Percentiles rank a stretch among this genome's conserved stretches.
Conservation (phyloP, 768 basidiomycete species). For the Cyclocybe aegerita region DNA sequence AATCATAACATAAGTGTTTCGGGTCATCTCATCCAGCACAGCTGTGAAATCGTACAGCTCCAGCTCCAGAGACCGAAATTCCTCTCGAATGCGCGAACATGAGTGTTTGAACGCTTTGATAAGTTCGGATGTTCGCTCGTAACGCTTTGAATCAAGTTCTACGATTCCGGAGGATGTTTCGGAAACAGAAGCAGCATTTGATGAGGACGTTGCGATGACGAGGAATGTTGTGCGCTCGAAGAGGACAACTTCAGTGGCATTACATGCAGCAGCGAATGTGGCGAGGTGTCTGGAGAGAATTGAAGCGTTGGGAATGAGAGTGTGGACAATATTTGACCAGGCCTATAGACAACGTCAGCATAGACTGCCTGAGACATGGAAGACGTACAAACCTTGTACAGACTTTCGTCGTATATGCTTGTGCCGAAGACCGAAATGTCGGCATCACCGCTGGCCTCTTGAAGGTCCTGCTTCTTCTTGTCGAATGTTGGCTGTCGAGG, state of each 20-base stretch:
- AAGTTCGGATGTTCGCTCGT: constrained; percentile 87
- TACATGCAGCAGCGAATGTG: constrained; percentile 83
- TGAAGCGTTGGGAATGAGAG: constrained; percentile 92
- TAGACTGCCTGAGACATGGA: constrained; percentile 7
- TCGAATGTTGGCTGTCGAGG: constrained; percentile 60
- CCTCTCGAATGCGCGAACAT: constrained; percentile 81
- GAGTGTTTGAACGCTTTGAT: constrained; percentile 96
- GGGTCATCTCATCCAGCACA: constrained; percentile 88
- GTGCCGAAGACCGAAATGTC: constrained; percentile 82
- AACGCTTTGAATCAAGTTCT: constrained; percentile 64
- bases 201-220: constrained; percentile 84
- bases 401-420: constrained; percentile 94
- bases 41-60: constrained; percentile 84
- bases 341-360: constrained; percentile 52
- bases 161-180: constrained; percentile 22
- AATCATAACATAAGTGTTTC: constrained; percentile 90
- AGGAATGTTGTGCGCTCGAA: constrained; percentile 98
- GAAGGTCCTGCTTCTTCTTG: constrained; percentile 72
- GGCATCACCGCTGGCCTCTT: constrained; percentile 62
- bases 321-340: constrained; percentile 97
- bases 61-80: constrained; percentile 86
- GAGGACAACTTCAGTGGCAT: constrained; percentile 90
- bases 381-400: constrained; percentile 73
- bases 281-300: constrained; percentile 85
- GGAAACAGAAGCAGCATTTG: constrained; percentile 21